A percentile compares a stretch with the other conserved stretches of the same genome.
Conservation (phyloP, 148 eudicot genomes). For the Silene conica region DNA sequence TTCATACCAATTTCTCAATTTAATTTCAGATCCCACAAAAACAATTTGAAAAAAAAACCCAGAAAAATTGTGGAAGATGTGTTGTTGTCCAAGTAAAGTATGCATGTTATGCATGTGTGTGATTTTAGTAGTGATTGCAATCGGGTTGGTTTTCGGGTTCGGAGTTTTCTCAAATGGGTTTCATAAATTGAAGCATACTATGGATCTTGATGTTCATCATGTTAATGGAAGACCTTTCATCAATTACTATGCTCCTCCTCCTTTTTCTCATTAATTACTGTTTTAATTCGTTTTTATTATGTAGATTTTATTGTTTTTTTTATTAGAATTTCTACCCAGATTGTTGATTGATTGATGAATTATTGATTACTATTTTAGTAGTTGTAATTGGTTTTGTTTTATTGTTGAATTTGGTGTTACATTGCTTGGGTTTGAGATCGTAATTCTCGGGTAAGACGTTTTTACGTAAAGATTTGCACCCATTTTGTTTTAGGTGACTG, state of each 20-base stretch:
- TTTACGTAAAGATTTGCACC: no score
- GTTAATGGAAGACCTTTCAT: neutral
- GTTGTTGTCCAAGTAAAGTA: constrained; percentile 1
- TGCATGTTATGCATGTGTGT: neutral
- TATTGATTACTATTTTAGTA: neutral
- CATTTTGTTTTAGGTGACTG: no score
- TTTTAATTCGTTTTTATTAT: neutral
- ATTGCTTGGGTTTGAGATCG: no score
- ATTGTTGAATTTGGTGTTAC: neutral
- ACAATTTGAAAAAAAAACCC: neutral
- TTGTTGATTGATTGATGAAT: neutral
- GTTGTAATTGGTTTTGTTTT: neutral
- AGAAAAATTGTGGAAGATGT: neutral
- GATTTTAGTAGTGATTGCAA: neutral
- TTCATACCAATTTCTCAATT: neutral
- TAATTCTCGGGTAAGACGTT: no score
- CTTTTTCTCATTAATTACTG: neutral
- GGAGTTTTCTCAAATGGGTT: constrained; percentile 3
- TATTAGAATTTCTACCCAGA: neutral
- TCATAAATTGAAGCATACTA: constrained; percentile 6
- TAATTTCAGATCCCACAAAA: neutral
- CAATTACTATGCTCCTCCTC: constrained; percentile 2
- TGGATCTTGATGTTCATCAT: constrained; percentile 1
- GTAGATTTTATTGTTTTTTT: neutral
- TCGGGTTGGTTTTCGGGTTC: constrained; percentile 3